Evolutionary conservation across 2,329 filamentous ascomycete genomes (phyloP), one percentile per base, ranked within the genome.

Genomic region (Aspergillus floridensis): DNA sequence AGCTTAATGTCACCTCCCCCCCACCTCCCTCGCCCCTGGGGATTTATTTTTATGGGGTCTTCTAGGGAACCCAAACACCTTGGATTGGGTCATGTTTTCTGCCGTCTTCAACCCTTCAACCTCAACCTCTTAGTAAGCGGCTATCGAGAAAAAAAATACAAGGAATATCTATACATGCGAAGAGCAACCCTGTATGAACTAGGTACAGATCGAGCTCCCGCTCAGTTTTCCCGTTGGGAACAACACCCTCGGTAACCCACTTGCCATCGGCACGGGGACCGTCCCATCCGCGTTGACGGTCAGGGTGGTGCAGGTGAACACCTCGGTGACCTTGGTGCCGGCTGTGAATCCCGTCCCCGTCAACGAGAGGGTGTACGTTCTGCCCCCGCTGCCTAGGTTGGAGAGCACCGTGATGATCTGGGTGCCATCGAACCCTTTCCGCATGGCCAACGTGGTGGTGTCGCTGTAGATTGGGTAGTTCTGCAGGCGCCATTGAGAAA

Each of bases 401-500:
- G 79, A 77, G 38, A 83, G 72, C 16, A 83, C 68, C 10, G 75
- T 75, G 5, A 72, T 65, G 11, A 71, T 63, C 48, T 76, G 75
- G 49, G 72, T 70, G 3, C 78, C 80, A 59, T 80, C 79, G 12
- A 49, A 59, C 26, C 71, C 71, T 52, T 74, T 72, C 31, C 79
- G 74, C 67, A 81, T 76, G 11, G 74, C 79, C 12, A 82, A 63
- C 10, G 76, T 78, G 47, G 75, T 72, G 3, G 68, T 66, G 50
- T 82, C 79, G 53, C 73, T 72, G 64, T 78, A 82, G 58, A 82
- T 74, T 6, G 77, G 70, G 24, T 72, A 70, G 56, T 74, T 75
- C 63, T 76, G 22, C 11, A 35, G 4, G 32, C 7, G 10, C 4
- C 32, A n/a, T 19, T 35, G 11, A 7, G 12, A 54, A 21, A 19